Conservation (phyloP, 176 grass and related monocot genomes). For the Eragrostis nindensis region DNA sequence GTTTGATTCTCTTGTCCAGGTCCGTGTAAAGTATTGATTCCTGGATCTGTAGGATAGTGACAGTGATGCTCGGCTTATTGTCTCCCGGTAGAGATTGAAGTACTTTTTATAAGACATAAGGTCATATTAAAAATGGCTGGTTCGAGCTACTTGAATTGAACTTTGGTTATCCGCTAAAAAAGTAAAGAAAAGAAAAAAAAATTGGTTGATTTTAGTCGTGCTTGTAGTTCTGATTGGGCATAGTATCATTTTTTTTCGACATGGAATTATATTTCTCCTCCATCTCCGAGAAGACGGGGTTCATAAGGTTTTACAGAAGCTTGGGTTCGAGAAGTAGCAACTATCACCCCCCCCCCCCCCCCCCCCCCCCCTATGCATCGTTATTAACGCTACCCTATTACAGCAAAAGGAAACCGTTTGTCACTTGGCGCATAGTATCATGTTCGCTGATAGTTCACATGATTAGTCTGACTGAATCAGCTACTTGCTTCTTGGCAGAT, state of each 20-base stretch:
- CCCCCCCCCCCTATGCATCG: too few relatives aligned
- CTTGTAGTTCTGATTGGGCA: not conserved
- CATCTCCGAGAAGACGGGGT: too few relatives aligned
- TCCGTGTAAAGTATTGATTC: not conserved
- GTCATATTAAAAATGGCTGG: not conserved
- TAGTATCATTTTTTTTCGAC: too few relatives aligned
- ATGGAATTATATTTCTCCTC: too few relatives aligned
- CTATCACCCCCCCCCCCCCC: too few relatives aligned
- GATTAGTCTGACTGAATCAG: slow-evolving; percentile 2
- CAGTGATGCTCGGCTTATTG: not conserved
- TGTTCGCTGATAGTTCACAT: not conserved
- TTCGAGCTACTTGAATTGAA: not conserved
- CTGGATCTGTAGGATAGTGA: not conserved
- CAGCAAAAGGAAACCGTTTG: too few relatives aligned
- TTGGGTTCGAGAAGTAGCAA: too few relatives aligned
- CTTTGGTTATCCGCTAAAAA: too few relatives aligned
- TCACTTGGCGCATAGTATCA: too few relatives aligned
- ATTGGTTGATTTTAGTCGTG: not conserved
- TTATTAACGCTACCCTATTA: too few relatives aligned
- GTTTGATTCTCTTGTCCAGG: not conserved
- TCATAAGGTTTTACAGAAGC: too few relatives aligned
- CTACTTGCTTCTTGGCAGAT: slow-evolving; percentile 45
- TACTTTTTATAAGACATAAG: not conserved
- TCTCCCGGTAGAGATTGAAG: not conserved
- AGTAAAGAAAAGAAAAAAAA: too few relatives aligned